These are phyloP conservation scores for Sphaceloma murrayae DNA, from an alignment of 2,329 filamentous ascomycete genomes.

Conservation along the genomic window DNA sequence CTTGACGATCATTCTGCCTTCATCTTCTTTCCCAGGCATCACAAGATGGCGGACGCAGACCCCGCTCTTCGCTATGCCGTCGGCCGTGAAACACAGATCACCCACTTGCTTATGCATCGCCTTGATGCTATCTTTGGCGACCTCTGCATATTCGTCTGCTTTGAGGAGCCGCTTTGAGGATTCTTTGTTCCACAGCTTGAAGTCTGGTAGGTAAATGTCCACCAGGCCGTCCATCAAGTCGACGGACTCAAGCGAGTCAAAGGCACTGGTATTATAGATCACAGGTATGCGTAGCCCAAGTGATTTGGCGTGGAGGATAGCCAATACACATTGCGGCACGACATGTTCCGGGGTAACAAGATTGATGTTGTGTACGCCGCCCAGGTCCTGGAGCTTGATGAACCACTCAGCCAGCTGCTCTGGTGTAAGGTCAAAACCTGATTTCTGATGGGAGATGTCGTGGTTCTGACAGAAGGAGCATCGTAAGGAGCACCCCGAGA, in stretches of 20 bases:
- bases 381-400: slow-evolving; percentile 68
- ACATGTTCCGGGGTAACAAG: slow-evolving; percentile 80
- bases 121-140: slow-evolving; percentile 66
- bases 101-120: slow-evolving; percentile 65
- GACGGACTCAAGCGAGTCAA: slow-evolving; percentile 64
- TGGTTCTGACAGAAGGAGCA: slow-evolving; percentile 76
- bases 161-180: slow-evolving; percentile 66
- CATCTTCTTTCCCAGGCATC: slow-evolving; percentile 70
- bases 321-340: slow-evolving; percentile 69
- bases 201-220: slow-evolving; percentile 81
- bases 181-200: slow-evolving; percentile 65
- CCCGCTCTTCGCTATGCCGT: slow-evolving; percentile 71
- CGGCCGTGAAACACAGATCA: slow-evolving; percentile 69
- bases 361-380: slow-evolving; percentile 84
- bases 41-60: slow-evolving; percentile 70
- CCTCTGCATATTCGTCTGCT: slow-evolving; percentile 62
- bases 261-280: slow-evolving; percentile 77
- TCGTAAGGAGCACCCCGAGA: slow-evolving; percentile 64
- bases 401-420: slow-evolving; percentile 76
- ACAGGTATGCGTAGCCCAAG: slow-evolving; percentile 62
- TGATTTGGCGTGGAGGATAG: slow-evolving; percentile 62
- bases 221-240: slow-evolving; percentile 67
- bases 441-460: slow-evolving; percentile 73
- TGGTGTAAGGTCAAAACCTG: slow-evolving; percentile 68
- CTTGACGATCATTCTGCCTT: slow-evolving; percentile 62